Base-by-base conservation (phyloP, 345 rosid genomes). In the Aethionema arabicum region DNA sequence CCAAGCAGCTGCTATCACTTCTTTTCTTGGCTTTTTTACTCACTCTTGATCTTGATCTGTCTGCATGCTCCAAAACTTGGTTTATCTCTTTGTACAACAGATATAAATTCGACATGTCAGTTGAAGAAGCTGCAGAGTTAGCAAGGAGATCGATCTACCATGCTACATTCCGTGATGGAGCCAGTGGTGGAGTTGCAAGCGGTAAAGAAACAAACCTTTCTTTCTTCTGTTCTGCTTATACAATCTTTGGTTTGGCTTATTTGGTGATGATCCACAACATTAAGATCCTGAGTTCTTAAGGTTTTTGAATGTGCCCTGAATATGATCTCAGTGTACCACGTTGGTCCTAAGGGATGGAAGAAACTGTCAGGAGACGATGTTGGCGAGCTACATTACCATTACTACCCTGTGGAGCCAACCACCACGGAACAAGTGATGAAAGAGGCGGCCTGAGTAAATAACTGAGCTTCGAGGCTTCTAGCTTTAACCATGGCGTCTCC, bases 181-280 rank as follows among this genome's bases (percentile, higher is more conserved):
- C 98, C 63, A 91, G 98, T 74, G 98, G 98, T 76, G 98, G 98
- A 61, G 96, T 91, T 43, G 98, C 92, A 41, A 91, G 98, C 76
- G 96, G 96, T 91, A 84, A 61, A 29, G 38, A 14, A 61, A 21
- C 47, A 49, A 38, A 48, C 56, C 43, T 3, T 21, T 48, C 52
- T 57, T 71, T 58, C 44, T 40, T 40, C 10, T 6, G n/a, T 32
- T 42, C 39, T 30, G 8, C 3, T 38, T 29, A 42, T 30, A 32
- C 31, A 32, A 44, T 61, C 21, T 21, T 61, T 40, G 10, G 10
- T 40, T 40, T 12, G 40, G 3, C 7, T 6, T 37, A 37, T 37
- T 37, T 10, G 1, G 1, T 37, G 40, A 6, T 6, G 7, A 37
- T 41, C 6, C 11, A 38, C 5, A 32, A 31, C 8, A 3, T 32